Conservation (phyloP, 768 basidiomycete species). For the Ramaria rubella region DNA sequence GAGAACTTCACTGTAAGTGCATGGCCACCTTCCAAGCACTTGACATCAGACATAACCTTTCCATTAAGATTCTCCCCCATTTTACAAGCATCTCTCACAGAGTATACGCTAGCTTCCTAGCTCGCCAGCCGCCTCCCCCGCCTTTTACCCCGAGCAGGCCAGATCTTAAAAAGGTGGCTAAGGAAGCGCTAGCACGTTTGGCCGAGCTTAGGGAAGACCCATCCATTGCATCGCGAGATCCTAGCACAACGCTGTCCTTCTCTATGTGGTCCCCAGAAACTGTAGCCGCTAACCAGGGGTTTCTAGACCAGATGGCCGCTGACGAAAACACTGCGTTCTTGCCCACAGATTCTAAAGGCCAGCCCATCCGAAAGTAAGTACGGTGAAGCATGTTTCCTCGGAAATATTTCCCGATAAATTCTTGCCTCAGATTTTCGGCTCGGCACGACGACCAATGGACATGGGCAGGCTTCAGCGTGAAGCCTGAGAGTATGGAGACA, state of each 20-base stretch:
- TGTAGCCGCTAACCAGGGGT: constrained; percentile 44
- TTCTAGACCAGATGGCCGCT: constrained; percentile 40
- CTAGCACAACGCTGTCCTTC: constrained; percentile 61
- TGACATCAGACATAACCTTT: not conserved
- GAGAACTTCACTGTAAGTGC: constrained; percentile 2
- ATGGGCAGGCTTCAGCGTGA: not conserved
- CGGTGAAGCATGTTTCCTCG: not conserved
- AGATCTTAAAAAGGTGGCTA: constrained; percentile 33
- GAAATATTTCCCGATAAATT: not conserved
- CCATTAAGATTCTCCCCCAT: constrained; percentile 30
- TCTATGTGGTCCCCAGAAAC: constrained; percentile 51
- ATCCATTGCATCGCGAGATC: constrained; percentile 43
- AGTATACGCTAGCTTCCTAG: constrained; percentile 55
- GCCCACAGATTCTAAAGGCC: constrained; percentile 51
- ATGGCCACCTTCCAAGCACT: not conserved
- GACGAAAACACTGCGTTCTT: constrained; percentile 43
- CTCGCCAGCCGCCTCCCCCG: constrained; percentile 40
- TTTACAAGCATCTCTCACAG: constrained; percentile 58
- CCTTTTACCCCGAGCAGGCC: constrained; percentile 26
- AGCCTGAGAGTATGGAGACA: not conserved
- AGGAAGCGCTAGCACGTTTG: constrained; percentile 44
- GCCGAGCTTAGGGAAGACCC: constrained; percentile 44
- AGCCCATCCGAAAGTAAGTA: constrained; percentile 55
- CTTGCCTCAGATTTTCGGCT: constrained; percentile 1
- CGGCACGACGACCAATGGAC: constrained; percentile 6